Evolutionary conservation across 371 early-diverging fungal genomes (phyloP).

Genomic region (Paramicrosporidium saccamoebae): DNA sequence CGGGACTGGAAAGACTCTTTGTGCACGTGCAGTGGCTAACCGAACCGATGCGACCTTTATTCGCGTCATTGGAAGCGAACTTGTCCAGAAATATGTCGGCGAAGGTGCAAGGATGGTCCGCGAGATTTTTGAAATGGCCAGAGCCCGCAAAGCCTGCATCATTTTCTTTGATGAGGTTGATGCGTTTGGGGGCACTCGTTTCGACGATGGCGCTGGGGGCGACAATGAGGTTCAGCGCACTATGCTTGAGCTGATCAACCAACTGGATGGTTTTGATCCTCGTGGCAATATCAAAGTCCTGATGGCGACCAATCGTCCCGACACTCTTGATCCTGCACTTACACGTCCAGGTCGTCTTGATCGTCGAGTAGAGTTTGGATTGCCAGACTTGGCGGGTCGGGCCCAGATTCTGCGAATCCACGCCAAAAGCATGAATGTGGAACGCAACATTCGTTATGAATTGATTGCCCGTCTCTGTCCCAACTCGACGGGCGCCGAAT

Average conservation of each 20-base stretch:
- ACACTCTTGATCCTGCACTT: slow-evolving; percentile 96
- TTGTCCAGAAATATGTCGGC: slow-evolving; percentile 97
- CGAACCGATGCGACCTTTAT: slow-evolving; percentile 98
- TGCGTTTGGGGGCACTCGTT: slow-evolving; percentile 95
- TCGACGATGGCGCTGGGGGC: slow-evolving; percentile 90
- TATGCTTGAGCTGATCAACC: slow-evolving; percentile 98
- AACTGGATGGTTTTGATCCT: slow-evolving; percentile 98
- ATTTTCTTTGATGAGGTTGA: slow-evolving; percentile 99
- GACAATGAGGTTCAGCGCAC: slow-evolving; percentile 99
- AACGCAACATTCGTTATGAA: slow-evolving; percentile 89
- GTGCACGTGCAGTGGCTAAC: slow-evolving; percentile 97
- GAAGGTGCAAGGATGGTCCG: slow-evolving; percentile 99
- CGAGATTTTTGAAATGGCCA: slow-evolving; percentile 97
- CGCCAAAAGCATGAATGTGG: slow-evolving; percentile 93
- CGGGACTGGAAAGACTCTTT: slow-evolving; percentile 99
- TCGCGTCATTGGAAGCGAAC: slow-evolving; percentile 97
- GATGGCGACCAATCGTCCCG: slow-evolving; percentile 96
- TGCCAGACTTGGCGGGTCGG: slow-evolving; percentile 90
- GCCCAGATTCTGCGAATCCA: slow-evolving; percentile 97
- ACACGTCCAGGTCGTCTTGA: slow-evolving; percentile 97
- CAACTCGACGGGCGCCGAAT: slow-evolving; percentile 88
- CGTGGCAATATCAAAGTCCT: slow-evolving; percentile 98
- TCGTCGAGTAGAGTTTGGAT: slow-evolving; percentile 93
- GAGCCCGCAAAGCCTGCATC: slow-evolving; percentile 93
- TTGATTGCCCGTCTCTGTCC: slow-evolving; percentile 95